phyloP scores from a whole-genome alignment of 2,329 filamentous ascomycete species.

The Cryphonectria naterciae region DNA sequence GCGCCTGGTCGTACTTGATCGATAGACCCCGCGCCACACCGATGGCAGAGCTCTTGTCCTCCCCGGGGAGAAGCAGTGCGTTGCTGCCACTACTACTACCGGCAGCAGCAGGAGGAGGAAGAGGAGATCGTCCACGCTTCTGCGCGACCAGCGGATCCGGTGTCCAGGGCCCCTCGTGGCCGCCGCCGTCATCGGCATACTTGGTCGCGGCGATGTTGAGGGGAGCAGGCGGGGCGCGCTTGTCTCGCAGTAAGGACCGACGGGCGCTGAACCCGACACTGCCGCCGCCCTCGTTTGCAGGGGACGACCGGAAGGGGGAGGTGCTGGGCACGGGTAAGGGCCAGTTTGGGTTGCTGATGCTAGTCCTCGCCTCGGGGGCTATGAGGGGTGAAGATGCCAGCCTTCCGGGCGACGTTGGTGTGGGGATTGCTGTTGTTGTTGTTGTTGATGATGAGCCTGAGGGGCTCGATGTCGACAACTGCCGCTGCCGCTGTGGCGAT shows the following conservation, averaged over 20 bases:
- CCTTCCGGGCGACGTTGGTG: neutral
- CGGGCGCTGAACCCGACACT: neutral
- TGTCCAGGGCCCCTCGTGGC: slow-evolving; percentile 20
- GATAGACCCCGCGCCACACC: slow-evolving; percentile 41
- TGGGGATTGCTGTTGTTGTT: slow-evolving; percentile 9
- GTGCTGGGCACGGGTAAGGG: slow-evolving; percentile 23
- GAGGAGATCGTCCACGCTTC: too few relatives aligned
- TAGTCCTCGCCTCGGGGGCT: slow-evolving; percentile 2
- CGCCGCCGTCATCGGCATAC: slow-evolving; percentile 16
- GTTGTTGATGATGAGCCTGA: too few relatives aligned
- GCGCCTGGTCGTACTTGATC: slow-evolving; percentile 31
- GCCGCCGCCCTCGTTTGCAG: neutral
- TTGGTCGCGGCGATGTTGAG: slow-evolving; percentile 27
- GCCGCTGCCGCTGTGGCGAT: slow-evolving; percentile 8
- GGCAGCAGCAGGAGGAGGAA: too few relatives aligned
- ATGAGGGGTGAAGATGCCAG: slow-evolving; percentile 24
- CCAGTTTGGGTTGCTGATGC: slow-evolving; percentile 24
- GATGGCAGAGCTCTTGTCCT: slow-evolving; percentile 33
- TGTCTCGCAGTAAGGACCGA: slow-evolving; percentile 7
- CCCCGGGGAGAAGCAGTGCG: neutral
- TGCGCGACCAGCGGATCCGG: neutral
- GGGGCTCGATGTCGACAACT: neutral
- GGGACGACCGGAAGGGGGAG: neutral
- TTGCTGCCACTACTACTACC: neutral
- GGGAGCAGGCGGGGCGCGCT: slow-evolving; percentile 25